Evolutionary conservation across 164 flowering plant species (phyloP), one percentile per base, ranked within the genome.

Genomic region (Umbellularia californica): DNA sequence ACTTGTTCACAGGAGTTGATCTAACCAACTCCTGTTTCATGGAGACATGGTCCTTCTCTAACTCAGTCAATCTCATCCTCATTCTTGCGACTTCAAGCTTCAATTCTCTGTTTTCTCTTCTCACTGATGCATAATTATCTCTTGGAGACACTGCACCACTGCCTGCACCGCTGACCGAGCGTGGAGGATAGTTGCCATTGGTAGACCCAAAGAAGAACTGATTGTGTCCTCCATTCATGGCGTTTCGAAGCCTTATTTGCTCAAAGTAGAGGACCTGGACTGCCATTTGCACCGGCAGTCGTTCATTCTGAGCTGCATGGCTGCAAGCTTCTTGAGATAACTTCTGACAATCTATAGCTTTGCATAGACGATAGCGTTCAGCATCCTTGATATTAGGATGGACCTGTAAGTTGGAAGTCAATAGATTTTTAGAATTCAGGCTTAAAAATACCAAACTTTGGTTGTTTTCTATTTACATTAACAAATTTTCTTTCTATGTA

Each of bases 241-340:
- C 98, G 35, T 93, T 91, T 30, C 95, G 75, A 15, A 94, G 89
- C 83, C 98, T 82, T 79, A 92, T 91, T 72, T 93, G 99, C 84
- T 95, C 99, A 7, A 92, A 93, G 82, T 92, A 93, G 3, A 95
- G 89, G 27, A 95, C 99, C 73, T 95, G 98, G 50, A 95, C 97
- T 15, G 97, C 95, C 94, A 90, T 91, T 69, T 93, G 99, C 7
- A 93, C 97, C 0, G 98, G 99, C 15, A 95, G 70, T 60, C 98
- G 79, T 76, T 95, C 99, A 66, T 95, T 95, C 70, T 95, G 99
- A 68, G 98, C 97, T 50, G 99, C 99, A 72, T 95, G 99, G 81
- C 95, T 93, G 86, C 99, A 95, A 7, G 97, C 98, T 82, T 95
- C 99, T 79, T 92, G 99, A 20, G 98, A 89, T 17, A 95, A 87